Evolutionary conservation across 2,329 filamentous ascomycete species (phyloP).

Genomic region (Microsporum canis): DNA sequence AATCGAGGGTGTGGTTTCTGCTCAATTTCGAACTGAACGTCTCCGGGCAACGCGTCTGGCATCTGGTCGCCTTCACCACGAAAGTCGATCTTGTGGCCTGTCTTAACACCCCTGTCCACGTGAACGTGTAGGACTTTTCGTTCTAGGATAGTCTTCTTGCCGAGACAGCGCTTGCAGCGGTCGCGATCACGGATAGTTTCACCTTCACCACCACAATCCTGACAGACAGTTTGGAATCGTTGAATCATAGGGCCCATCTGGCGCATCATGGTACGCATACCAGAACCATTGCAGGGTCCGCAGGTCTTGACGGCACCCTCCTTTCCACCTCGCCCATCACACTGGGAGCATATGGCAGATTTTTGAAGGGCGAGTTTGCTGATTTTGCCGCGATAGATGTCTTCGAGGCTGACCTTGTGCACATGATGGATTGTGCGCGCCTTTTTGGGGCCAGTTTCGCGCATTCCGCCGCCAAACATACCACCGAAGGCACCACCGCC

Average conservation of each 20-base stretch:
- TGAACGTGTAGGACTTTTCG: slow-evolving; percentile 97
- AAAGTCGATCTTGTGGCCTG: slow-evolving; percentile 94
- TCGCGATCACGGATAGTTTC: slow-evolving; percentile 96
- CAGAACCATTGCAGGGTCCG: slow-evolving; percentile 76
- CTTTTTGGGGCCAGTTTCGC: slow-evolving; percentile 72
- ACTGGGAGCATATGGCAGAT: slow-evolving; percentile 92
- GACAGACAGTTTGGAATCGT: slow-evolving; percentile 97
- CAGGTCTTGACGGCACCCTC: slow-evolving; percentile 95
- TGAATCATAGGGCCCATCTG: slow-evolving; percentile 99
- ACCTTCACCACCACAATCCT: slow-evolving; percentile 94
- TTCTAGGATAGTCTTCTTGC: slow-evolving; percentile 97
- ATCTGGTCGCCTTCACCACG: slow-evolving; percentile 92
- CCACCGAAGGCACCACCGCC: slow-evolving; percentile 58
- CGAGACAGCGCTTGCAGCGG: slow-evolving; percentile 88
- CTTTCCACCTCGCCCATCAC: slow-evolving; percentile 88
- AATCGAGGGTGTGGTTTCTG: slow-evolving; percentile 97
- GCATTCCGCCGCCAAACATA: slow-evolving; percentile 70
- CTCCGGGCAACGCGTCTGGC: slow-evolving; percentile 82
- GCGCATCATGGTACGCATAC: slow-evolving; percentile 98
- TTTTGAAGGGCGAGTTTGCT: slow-evolving; percentile 96
- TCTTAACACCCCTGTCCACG: slow-evolving; percentile 87
- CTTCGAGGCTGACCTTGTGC: slow-evolving; percentile 95
- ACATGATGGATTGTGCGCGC: slow-evolving; percentile 95
- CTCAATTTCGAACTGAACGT: slow-evolving; percentile 97
- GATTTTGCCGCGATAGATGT: slow-evolving; percentile 95